Conservation (phyloP, 2,329 filamentous ascomycete species). For the Aspergillus uvarum region DNA sequence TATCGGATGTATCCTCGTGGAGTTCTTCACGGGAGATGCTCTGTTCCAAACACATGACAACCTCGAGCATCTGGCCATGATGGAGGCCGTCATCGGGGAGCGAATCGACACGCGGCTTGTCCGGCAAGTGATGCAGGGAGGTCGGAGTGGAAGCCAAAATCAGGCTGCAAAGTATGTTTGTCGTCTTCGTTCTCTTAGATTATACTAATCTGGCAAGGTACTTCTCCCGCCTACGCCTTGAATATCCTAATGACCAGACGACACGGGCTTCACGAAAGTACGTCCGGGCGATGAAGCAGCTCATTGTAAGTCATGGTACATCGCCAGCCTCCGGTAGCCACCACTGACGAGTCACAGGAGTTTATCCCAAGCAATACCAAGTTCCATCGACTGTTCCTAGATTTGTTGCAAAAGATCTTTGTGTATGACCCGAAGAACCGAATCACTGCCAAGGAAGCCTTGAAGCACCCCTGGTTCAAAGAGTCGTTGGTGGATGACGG, state of each 20-base stretch:
- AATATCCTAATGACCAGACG: constrained; percentile 64
- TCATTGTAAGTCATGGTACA: constrained; percentile 48
- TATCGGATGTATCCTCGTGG: constrained; percentile 67
- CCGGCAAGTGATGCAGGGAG: constrained; percentile 51
- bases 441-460: constrained; percentile 63
- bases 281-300: constrained; percentile 66
- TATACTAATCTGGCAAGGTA: constrained; percentile 48
- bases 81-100: constrained; percentile 61
- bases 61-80: constrained; percentile 67
- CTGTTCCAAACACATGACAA: constrained; percentile 70
- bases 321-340: background rate
- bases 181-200: constrained; percentile 16
- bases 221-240: constrained; percentile 57
- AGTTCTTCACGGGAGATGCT: constrained; percentile 68
- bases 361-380: constrained; percentile 60
- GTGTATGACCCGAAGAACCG: constrained; percentile 66
- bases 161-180: constrained; percentile 56
- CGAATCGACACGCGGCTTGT: constrained; percentile 58
- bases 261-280: constrained; percentile 65
- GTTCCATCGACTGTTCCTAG: constrained; percentile 64
- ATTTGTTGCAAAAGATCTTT: constrained; percentile 63
- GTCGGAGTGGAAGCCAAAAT: constrained; percentile 51
- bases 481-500: constrained; percentile 65
- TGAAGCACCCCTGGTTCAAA: constrained; percentile 67
- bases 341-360: constrained; percentile 49